Percentiles rank a stretch among this genome's conserved stretches.
These are phyloP conservation scores for Puccinia triticina DNA, from an alignment of 1,284 basidiomycete species.

Conservation along the genomic window DNA sequence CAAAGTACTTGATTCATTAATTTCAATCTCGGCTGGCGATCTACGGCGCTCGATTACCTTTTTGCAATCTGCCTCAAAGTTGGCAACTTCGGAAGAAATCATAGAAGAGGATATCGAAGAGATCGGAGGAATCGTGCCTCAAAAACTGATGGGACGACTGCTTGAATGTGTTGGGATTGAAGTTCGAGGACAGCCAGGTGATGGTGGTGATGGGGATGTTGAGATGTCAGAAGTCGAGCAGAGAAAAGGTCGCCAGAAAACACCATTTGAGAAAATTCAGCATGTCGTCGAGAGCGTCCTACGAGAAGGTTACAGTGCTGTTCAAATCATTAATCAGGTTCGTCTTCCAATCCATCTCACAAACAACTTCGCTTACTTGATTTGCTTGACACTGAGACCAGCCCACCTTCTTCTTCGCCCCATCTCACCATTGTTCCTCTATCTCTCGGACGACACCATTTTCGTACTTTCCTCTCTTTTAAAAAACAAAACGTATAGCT, in stretches of 20 bases:
- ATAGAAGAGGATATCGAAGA: conserved; percentile 77
- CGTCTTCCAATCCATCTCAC: conserved; percentile 52
- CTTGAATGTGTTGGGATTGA: conserved; percentile 77
- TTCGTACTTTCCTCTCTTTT: conserved; percentile 50
- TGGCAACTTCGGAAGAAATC: conserved; percentile 70
- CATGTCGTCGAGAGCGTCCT: conserved; percentile 74
- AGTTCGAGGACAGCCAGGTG: conserved; percentile 57
- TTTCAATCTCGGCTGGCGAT: conserved; percentile 83
- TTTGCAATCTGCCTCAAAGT: conserved; percentile 88
- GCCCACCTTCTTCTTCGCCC: not conserved
- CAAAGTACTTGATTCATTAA: conserved; percentile 71
- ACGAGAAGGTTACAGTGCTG: conserved; percentile 87
- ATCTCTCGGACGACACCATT: conserved; percentile 5
- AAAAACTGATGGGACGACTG: conserved; percentile 71
- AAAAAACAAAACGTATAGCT: conserved; percentile 66
- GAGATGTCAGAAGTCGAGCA: conserved; percentile 62
- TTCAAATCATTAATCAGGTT: conserved; percentile 87
- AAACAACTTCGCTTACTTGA: not conserved
- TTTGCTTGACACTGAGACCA: not conserved
- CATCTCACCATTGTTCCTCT: not conserved
- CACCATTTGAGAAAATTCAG: conserved; percentile 73
- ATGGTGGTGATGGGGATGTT: conserved; percentile 64
- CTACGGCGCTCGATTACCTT: conserved; percentile 98
- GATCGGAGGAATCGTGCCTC: conserved; percentile 93
- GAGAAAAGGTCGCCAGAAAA: conserved; percentile 56